These are phyloP conservation scores for Blepharisma japonicum DNA, from an alignment of 73 alveolate genomes.

Conservation along the genomic window DNA sequence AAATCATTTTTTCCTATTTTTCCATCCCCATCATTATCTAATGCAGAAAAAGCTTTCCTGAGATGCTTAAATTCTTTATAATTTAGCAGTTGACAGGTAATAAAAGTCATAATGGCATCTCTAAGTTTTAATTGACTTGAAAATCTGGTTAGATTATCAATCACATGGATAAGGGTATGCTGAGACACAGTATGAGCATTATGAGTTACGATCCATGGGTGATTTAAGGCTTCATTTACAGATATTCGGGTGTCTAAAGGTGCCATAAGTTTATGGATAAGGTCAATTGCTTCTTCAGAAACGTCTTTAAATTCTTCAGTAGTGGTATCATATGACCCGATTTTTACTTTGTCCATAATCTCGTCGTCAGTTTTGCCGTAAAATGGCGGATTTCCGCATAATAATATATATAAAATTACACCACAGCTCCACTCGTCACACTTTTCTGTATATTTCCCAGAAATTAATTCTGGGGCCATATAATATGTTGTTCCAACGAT, in stretches of 20 bases:
- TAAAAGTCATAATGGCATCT: slow-evolving; percentile 45
- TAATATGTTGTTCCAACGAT: slow-evolving; percentile 50
- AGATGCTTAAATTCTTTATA: slow-evolving; percentile 44
- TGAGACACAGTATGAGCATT: not conserved
- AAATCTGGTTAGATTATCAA: slow-evolving; percentile 37
- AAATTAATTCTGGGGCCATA: slow-evolving; percentile 58
- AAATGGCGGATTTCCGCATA: slow-evolving; percentile 54
- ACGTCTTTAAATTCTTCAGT: no score
- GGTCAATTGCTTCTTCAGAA: no score
- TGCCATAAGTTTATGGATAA: not conserved
- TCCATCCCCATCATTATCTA: slow-evolving; percentile 65
- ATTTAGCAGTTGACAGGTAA: slow-evolving; percentile 40
- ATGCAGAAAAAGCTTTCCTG: slow-evolving; percentile 36
- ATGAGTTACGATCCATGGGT: slow-evolving; percentile 17
- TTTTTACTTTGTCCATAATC: slow-evolving; percentile 44
- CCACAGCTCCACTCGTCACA: slow-evolving; percentile 64
- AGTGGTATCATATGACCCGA: slow-evolving; percentile 43
- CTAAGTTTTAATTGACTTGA: slow-evolving; percentile 38
- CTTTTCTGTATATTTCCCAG: slow-evolving; percentile 52
- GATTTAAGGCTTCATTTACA: not conserved
- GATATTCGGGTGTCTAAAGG: not conserved
- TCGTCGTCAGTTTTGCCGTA: slow-evolving; percentile 59
- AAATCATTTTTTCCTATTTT: slow-evolving; percentile 56
- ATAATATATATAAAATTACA: slow-evolving; percentile 51
- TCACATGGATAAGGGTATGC: slow-evolving; percentile 4